phyloP scores from a whole-genome alignment of 352 stramenopile genomes.

The Globisporangium irregulare region DNA sequence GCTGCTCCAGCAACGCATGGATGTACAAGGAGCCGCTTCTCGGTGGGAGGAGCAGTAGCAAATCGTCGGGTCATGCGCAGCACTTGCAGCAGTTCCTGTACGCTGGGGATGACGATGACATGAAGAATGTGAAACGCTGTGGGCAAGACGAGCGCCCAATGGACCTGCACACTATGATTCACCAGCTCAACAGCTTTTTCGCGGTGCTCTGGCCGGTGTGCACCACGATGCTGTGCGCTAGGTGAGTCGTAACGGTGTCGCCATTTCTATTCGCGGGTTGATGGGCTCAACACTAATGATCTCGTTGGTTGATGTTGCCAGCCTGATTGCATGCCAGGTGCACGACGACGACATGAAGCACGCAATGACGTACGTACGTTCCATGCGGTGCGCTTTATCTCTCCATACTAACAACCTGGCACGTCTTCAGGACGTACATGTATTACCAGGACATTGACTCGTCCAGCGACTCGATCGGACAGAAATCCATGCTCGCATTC shows the following conservation, averaged over 20 bases:
- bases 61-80: slow-evolving; percentile 3
- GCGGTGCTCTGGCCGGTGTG: slow-evolving; percentile 71
- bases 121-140: slow-evolving; percentile 1
- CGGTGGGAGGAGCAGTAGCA: slow-evolving; percentile 14
- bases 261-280: background rate
- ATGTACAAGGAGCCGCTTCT: slow-evolving; percentile 64
- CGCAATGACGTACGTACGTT: slow-evolving; percentile 49
- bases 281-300: too few relatives aligned
- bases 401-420: background rate
- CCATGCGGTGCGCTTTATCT: background rate
- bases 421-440: slow-evolving; percentile 56
- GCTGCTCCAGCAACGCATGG: slow-evolving; percentile 16
- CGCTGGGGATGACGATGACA: background rate
- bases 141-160: slow-evolving; percentile 13
- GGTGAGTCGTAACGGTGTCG: slow-evolving; percentile 20
- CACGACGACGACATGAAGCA: slow-evolving; percentile 39
- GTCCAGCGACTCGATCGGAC: slow-evolving; percentile 29
- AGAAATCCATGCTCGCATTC: slow-evolving; percentile 58
- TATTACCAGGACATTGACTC: slow-evolving; percentile 75
- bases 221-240: slow-evolving; percentile 68
- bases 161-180: slow-evolving; percentile 38
- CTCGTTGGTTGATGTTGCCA: slow-evolving; percentile 14
- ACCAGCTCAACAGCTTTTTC: slow-evolving; percentile 75
- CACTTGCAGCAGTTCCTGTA: slow-evolving; percentile 12
- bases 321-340: slow-evolving; percentile 48